Evolutionary conservation across 1,284 basidiomycete genomes (phyloP).

Genomic region (Ceratobasidium sp.): DNA sequence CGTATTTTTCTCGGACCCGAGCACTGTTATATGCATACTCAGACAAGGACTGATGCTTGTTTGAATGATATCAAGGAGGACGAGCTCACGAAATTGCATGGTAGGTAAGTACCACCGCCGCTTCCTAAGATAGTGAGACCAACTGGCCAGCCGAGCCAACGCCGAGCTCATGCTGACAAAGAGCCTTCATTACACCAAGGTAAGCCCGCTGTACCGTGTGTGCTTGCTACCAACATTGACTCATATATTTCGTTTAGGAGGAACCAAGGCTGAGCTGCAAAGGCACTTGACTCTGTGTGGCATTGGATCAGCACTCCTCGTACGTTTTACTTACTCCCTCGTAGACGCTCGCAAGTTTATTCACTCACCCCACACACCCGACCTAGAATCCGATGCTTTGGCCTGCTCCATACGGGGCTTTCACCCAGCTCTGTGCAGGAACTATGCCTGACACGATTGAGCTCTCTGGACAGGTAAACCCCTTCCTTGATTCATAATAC

Average conservation of each 20-base stretch:
- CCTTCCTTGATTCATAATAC: too few species aligned
- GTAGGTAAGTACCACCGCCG: too few species aligned
- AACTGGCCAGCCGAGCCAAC: too few species aligned
- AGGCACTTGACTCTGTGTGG: slow-evolving; percentile 51
- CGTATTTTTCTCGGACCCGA: too few species aligned
- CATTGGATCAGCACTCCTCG: neutral
- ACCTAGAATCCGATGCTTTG: slow-evolving; percentile 36
- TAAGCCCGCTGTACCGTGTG: neutral
- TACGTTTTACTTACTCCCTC: neutral
- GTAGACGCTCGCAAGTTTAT: neutral
- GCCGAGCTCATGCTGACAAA: too few species aligned
- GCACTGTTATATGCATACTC: too few species aligned
- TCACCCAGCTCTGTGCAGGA: slow-evolving; percentile 47
- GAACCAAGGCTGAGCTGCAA: slow-evolving; percentile 50
- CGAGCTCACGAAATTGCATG: too few species aligned
- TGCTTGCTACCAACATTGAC: neutral
- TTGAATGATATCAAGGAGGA: too few species aligned
- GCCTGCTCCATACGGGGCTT: slow-evolving; percentile 34
- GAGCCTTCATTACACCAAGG: slow-evolving; percentile 46
- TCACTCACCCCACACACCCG: neutral
- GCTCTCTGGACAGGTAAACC: slow-evolving; percentile 42
- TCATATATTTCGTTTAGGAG: slow-evolving; percentile 45
- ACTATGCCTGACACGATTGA: slow-evolving; percentile 36
- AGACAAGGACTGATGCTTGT: too few species aligned
- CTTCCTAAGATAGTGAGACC: too few species aligned